These are phyloP conservation scores for Glaciozyma antarctica DNA, from an alignment of 768 basidiomycete genomes.

Conservation along the genomic window DNA sequence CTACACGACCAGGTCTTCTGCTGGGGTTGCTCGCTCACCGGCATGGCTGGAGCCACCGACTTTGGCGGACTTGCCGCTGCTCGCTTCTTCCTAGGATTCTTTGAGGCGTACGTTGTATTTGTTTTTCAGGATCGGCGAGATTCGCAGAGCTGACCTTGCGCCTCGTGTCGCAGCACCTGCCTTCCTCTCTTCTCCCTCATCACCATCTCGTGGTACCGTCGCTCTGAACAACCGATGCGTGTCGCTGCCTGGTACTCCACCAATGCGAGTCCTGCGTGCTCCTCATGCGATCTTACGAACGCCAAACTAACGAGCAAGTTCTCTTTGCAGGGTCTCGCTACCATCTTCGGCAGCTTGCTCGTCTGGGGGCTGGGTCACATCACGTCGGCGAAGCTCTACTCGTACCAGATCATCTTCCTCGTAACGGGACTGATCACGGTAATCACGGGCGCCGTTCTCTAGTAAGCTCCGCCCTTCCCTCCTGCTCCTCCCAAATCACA, in stretches of 20 bases:
- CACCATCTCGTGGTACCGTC: constrained; percentile 34
- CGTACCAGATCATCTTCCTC: constrained; percentile 33
- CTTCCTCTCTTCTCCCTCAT: constrained; percentile 41
- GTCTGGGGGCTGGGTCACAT: constrained; percentile 19
- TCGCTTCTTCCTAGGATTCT: constrained; percentile 40
- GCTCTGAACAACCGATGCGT: constrained; percentile 34
- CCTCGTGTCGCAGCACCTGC: constrained; percentile 31
- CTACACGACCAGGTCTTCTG: background rate
- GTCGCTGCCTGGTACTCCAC: constrained; percentile 29
- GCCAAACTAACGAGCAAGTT: background rate
- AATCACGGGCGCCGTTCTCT: background rate
- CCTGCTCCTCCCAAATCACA: too few species aligned
- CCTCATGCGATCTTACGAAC: background rate
- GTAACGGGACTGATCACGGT: constrained; percentile 27
- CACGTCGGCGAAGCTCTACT: constrained; percentile 3
- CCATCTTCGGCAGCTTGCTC: constrained; percentile 17
- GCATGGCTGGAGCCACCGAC: constrained; percentile 35
- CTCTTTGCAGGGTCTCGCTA: constrained; percentile 17
- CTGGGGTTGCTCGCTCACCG: constrained; percentile 33
- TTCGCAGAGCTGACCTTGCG: background rate
- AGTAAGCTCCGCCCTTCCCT: background rate
- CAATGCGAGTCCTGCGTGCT: background rate
- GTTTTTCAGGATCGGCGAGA: background rate
- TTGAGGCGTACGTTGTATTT: constrained; percentile 29
- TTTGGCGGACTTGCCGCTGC: constrained; percentile 36